phyloP scores from a whole-genome alignment of 768 basidiomycete species.

The Lactarius psammicola region DNA sequence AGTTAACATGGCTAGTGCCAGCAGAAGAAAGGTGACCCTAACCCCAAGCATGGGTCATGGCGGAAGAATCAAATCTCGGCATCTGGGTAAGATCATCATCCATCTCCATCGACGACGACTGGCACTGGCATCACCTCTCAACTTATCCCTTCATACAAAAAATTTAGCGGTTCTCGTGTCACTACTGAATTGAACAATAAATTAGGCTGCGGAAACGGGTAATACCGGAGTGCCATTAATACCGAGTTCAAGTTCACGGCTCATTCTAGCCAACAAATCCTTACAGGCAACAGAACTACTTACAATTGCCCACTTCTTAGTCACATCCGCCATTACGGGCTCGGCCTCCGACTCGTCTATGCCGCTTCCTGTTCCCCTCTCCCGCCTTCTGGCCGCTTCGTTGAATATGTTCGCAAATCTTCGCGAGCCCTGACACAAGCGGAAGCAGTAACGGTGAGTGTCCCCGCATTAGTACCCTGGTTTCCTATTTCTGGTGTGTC shows the following conservation, averaged over 20 bases:
- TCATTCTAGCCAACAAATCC: not conserved
- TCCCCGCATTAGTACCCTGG: not conserved
- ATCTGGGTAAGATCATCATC: not conserved
- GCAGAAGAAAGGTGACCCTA: not conserved
- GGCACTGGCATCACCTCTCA: not conserved
- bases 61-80: too few species aligned
- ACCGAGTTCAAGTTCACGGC: not conserved
- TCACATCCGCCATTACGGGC: too few species aligned
- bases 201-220: not conserved
- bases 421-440: constrained; percentile 47
- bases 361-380: constrained; percentile 32
- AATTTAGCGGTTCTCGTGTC: not conserved
- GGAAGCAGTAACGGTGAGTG: constrained; percentile 53
- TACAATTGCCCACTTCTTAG: not conserved
- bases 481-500: constrained; percentile 4
- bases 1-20: not conserved
- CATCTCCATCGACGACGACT: not conserved
- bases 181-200: not conserved
- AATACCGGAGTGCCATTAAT: not conserved
- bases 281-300: not conserved
- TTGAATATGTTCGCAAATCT: constrained; percentile 54
- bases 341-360: too few species aligned
- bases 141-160: not conserved
- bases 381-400: constrained; percentile 48
- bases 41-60: not conserved